Conservation (phyloP, 2,329 filamentous ascomycete species). For the Cladosporium sp. region DNA sequence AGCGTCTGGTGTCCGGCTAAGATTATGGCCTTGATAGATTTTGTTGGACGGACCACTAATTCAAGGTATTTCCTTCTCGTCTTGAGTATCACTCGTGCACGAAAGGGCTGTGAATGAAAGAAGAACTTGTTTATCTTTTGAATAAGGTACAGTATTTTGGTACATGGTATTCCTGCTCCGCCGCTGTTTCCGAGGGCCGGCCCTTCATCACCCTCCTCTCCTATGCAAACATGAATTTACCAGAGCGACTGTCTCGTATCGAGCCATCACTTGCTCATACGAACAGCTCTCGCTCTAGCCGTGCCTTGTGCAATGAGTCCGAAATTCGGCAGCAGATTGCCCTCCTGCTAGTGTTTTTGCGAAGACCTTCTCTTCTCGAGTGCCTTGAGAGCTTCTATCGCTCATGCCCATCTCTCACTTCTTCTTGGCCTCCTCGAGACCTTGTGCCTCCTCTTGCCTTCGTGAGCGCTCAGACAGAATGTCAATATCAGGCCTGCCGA, state of each 20-base stretch:
- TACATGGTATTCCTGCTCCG: background rate
- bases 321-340: background rate
- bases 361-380: background rate
- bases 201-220: background rate
- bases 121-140: background rate
- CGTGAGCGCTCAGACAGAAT: constrained; percentile 15
- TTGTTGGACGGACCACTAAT: no score
- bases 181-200: background rate
- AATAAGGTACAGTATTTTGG: background rate
- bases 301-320: background rate
- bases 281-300: background rate
- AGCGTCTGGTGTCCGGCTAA: no score
- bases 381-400: background rate
- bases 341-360: background rate
- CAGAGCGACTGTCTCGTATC: background rate
- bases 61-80: background rate
- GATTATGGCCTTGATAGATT: no score
- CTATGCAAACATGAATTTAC: background rate
- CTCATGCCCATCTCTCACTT: background rate
- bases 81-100: background rate
- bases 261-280: background rate
- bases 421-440: background rate
- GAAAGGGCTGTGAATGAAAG: background rate
- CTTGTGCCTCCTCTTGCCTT: constrained; percentile 9
- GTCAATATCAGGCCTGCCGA: constrained; percentile 6